Conservation (phyloP, 2,329 filamentous ascomycete genomes). For the Fusarium decemcellulare region DNA sequence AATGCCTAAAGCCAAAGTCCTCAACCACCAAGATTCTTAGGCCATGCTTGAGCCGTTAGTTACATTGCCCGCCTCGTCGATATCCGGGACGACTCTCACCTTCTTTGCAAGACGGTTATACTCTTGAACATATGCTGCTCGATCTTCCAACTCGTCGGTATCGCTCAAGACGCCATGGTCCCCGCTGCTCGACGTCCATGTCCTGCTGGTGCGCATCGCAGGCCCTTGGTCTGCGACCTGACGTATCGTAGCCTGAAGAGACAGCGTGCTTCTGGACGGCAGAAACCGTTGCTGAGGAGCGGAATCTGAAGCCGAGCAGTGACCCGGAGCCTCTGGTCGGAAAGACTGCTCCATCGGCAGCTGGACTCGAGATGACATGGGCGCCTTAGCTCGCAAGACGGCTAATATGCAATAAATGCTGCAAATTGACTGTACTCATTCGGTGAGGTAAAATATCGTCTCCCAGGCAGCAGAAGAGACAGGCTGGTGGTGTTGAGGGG, state of each 20-base stretch:
- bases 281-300: constrained; percentile 32
- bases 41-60: constrained; percentile 61
- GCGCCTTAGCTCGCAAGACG: constrained; percentile 3
- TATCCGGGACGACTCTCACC: constrained; percentile 53
- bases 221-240: constrained; percentile 41
- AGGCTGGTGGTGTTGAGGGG: constrained; percentile 14
- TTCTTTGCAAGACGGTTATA: constrained; percentile 74
- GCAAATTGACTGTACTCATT: constrained; percentile 10
- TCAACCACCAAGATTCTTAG: constrained; percentile 59
- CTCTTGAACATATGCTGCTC: constrained; percentile 65
- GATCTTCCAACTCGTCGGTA: constrained; percentile 64
- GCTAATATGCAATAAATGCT: constrained; percentile 26
- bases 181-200: constrained; percentile 71
- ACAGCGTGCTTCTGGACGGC: constrained; percentile 46
- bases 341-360: constrained; percentile 37
- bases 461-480: constrained; percentile 17
- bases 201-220: constrained; percentile 62
- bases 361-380: not conserved
- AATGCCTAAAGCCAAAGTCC: constrained; percentile 50
- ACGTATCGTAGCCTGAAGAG: constrained; percentile 46
- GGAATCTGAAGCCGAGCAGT: constrained; percentile 32
- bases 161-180: constrained; percentile 63
- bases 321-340: constrained; percentile 20
- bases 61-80: not conserved
- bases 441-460: constrained; percentile 31